These are phyloP conservation scores for Aspergillus awamori DNA, from an alignment of 2,329 filamentous ascomycete species.

Conservation along the genomic window DNA sequence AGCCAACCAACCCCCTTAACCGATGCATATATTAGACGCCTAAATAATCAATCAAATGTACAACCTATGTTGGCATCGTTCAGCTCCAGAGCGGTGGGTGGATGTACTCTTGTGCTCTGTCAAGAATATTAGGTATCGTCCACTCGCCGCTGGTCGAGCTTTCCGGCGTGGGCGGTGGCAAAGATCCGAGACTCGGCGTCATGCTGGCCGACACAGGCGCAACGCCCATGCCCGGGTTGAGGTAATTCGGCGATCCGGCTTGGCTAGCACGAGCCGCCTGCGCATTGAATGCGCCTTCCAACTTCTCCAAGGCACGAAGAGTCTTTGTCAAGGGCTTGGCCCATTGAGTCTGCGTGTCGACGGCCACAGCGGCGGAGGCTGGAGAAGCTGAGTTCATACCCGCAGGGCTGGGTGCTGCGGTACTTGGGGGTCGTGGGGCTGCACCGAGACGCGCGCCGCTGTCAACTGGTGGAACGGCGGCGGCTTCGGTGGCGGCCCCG, in stretches of 20 bases:
- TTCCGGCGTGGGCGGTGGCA: constrained; percentile 51
- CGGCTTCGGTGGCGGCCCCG: constrained; percentile 21
- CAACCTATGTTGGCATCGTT: background rate
- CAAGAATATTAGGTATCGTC: constrained; percentile 49
- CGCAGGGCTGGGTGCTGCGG: constrained; percentile 30
- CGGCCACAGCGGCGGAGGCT: constrained; percentile 28
- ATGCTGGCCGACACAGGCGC: constrained; percentile 28
- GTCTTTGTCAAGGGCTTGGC: constrained; percentile 51
- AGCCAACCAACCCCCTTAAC: constrained; percentile 7
- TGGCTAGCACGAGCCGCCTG: constrained; percentile 24
- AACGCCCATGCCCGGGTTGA: constrained; percentile 22
- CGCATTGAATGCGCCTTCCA: constrained; percentile 44
- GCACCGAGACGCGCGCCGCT: constrained; percentile 19
- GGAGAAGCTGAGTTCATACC: constrained; percentile 32
- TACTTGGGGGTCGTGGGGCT: constrained; percentile 32
- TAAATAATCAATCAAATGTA: background rate
- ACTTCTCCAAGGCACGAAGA: constrained; percentile 49
- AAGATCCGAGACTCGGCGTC: constrained; percentile 40
- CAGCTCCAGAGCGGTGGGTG: constrained; percentile 51
- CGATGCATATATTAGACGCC: background rate
- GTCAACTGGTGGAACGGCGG: constrained; percentile 14
- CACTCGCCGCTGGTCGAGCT: constrained; percentile 52
- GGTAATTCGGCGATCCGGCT: constrained; percentile 25
- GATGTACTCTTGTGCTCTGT: constrained; percentile 52
- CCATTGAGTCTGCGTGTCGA: constrained; percentile 48